These are phyloP conservation scores for Entonaema liquescens DNA, from an alignment of 495 filamentous ascomycete species.

Conservation along the genomic window DNA sequence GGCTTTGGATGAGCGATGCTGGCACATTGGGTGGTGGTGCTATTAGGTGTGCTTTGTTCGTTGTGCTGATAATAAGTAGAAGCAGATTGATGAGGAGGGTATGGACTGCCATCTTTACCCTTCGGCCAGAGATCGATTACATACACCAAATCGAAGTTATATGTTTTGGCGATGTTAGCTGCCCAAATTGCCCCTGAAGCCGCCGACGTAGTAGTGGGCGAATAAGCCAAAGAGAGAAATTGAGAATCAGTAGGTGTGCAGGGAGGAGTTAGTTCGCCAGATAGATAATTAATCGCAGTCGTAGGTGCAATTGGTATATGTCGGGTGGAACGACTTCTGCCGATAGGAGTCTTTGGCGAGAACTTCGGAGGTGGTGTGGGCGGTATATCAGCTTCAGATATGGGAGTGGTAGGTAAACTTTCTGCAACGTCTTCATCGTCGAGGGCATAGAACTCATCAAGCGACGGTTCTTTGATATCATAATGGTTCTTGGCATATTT, in stretches of 20 bases:
- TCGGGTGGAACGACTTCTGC: constrained; percentile 42
- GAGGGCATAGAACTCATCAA: constrained; percentile 56
- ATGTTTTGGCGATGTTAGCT: constrained; percentile 50
- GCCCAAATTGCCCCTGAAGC: constrained; percentile 49
- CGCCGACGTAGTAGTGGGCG: constrained; percentile 21
- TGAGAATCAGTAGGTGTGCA: constrained; percentile 32
- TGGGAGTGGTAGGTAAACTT: constrained; percentile 25
- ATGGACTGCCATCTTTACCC: not conserved
- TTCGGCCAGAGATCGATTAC: constrained; percentile 56
- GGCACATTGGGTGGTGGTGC: not conserved
- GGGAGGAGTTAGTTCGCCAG: constrained; percentile 35
- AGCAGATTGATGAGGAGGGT: constrained; percentile 4
- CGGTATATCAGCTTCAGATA: constrained; percentile 21
- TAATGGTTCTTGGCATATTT: constrained; percentile 8
- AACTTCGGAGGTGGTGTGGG: constrained; percentile 33
- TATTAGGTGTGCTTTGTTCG: not conserved
- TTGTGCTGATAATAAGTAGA: not conserved
- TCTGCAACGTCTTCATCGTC: constrained; percentile 60
- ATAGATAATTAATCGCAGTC: constrained; percentile 30
- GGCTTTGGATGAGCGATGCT: constrained; percentile 13
- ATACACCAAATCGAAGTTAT: constrained; percentile 55
- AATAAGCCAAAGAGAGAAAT: constrained; percentile 31
- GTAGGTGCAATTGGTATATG: constrained; percentile 41
- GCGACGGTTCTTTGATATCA: constrained; percentile 51
- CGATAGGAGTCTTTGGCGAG: constrained; percentile 40